Percentiles rank a stretch among this genome's conserved stretches.
phyloP scores from a whole-genome alignment of 2,329 filamentous ascomycete species.

The Pseudogymnoascus sp. region DNA sequence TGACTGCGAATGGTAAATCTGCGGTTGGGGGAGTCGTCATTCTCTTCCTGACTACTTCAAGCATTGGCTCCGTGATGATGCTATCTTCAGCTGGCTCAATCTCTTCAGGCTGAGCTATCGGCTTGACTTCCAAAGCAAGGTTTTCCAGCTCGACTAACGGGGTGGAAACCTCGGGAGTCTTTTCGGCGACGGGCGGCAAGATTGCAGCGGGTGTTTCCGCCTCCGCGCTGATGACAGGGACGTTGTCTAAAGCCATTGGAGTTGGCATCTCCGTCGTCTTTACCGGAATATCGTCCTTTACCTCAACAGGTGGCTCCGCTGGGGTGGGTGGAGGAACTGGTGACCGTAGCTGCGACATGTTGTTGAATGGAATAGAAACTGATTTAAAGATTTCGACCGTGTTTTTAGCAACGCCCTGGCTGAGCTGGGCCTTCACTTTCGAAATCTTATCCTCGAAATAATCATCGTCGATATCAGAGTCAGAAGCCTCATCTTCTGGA shows the following conservation, averaged over 20 bases:
- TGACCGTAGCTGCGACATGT: background rate
- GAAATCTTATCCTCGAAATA: conserved; percentile 27
- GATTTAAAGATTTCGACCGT: background rate
- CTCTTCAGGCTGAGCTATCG: background rate
- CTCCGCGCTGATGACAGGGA: background rate
- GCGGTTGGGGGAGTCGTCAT: conserved; percentile 25
- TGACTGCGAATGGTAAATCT: conserved; percentile 19
- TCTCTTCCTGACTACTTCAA: conserved; percentile 20
- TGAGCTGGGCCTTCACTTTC: conserved; percentile 19
- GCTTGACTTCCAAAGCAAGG: background rate
- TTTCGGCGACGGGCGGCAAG: background rate
- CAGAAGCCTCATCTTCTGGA: conserved; percentile 17
- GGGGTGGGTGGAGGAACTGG: background rate
- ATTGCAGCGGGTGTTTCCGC: background rate
- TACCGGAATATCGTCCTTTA: background rate
- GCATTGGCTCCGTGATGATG: conserved; percentile 3
- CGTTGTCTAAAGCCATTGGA: background rate
- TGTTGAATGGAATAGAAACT: conserved; percentile 3
- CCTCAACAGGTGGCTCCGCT: background rate
- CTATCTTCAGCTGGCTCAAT: background rate
- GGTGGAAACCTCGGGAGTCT: background rate
- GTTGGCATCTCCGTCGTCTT: background rate
- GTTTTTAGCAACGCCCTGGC: background rate
- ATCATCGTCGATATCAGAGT: conserved; percentile 26
- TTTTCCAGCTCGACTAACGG: conserved; percentile 1